Base-by-base conservation (phyloP, 2,329 filamentous ascomycete genomes). In the Colletotrichum eremochloae region DNA sequence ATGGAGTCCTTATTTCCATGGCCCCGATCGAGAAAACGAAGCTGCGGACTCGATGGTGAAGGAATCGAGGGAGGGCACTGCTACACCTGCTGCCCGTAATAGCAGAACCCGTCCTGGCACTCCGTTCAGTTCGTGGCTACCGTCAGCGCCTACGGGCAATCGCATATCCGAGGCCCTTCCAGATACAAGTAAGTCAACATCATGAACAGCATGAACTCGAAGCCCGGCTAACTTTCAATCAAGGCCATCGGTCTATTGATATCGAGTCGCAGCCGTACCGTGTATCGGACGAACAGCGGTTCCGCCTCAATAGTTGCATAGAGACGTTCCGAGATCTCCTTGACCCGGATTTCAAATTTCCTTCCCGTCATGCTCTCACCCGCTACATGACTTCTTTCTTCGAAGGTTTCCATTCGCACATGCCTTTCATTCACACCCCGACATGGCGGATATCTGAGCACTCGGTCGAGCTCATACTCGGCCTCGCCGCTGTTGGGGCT, bases 1-100 rank as follows among this genome's bases (percentile, higher is more conserved):
- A 74, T 82, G 81, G 81, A 81, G 80, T 60, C 81, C 81, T 0
- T 82, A 81, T 66, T 80, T 83, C 55, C 74, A 81, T 14, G 76
- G 76, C 6, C 76, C 76, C 20, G 75, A 76, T 31, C 68, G 74
- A 33, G 72, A 75, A 36, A 69, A 78, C 5, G 75, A 76, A 3
- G 55, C 75, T 9, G 36, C 77, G 2, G 78, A 79, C 46, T 68
- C 76, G n/a, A 63, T 67, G 5, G 50, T 76, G 46, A 71, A 71
- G 40, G 73, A 75, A 44, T 65, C 68, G 15, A 64, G 72, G 44
- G 70, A 65, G 38, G 74, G 74, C 24, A 64, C 75, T 3, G 62
- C 71, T 9, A 69, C 70, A 7, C 67, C 75, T 2, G 69, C 31
- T 15, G 52, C 57, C 15, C 68, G 66, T 20, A 53, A 65, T 8